These are phyloP conservation scores for Fraxinus latifolia DNA, from an alignment of 305 asterid genomes.

Conservation along the genomic window DNA sequence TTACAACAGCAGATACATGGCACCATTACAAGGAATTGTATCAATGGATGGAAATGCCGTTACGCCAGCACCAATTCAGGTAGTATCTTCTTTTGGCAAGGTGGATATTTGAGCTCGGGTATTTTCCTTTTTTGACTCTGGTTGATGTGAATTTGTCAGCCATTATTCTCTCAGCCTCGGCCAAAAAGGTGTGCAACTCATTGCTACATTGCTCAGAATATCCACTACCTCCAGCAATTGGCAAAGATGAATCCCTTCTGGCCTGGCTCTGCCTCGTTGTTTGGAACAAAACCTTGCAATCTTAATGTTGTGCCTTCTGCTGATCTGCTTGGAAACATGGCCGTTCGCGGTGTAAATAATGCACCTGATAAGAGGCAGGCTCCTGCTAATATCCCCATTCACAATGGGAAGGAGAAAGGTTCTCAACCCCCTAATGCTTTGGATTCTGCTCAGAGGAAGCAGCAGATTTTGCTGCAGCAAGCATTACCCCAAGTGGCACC, in stretches of 20 bases:
- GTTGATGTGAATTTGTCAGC: constrained; percentile 35
- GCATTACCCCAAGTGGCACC: constrained; percentile 77
- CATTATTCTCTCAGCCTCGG: constrained; percentile 76
- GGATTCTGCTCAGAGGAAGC: constrained; percentile 75
- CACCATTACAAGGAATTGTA: constrained; percentile 88
- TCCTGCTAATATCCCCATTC: constrained; percentile 35
- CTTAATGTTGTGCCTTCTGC: constrained; percentile 49
- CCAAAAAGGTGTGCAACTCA: constrained; percentile 93
- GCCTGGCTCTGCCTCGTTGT: constrained; percentile 60
- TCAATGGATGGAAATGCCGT: constrained; percentile 69
- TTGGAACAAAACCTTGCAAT: constrained; percentile 44
- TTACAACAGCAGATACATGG: constrained; percentile 65
- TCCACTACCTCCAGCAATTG: constrained; percentile 65
- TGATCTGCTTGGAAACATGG: constrained; percentile 46
- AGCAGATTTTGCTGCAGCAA: constrained; percentile 79
- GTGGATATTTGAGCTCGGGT: too few species aligned
- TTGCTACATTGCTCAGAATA: constrained; percentile 87
- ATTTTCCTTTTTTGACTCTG: background rate
- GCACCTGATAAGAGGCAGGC: constrained; percentile 59
- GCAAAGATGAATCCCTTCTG: constrained; percentile 78
- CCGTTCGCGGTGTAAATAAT: constrained; percentile 36
- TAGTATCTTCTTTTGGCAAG: constrained; percentile 13
- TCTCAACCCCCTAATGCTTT: constrained; percentile 46
- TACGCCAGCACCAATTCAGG: constrained; percentile 68
- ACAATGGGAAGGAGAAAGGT: constrained; percentile 55